Evolutionary conservation across 1,139 yeast species (phyloP).

Genomic region (Taphrina betulina): DNA sequence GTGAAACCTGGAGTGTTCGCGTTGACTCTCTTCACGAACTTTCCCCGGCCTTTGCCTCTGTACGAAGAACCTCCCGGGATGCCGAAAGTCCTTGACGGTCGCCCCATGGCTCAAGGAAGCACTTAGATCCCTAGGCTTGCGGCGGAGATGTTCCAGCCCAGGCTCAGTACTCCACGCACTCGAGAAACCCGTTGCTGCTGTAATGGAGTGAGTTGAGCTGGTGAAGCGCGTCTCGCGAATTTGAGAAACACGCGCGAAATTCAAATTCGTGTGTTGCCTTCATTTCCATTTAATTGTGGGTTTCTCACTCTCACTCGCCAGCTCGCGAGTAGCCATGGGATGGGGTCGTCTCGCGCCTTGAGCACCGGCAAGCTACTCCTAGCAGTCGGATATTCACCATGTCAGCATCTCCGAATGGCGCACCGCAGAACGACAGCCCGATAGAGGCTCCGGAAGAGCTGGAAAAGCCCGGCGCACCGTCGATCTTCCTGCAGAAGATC

Average conservation of each 20-base stretch:
- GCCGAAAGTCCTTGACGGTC: constrained; percentile 23
- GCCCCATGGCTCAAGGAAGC: constrained; percentile 11
- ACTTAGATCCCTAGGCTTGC: background rate
- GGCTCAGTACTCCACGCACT: too few relatives aligned
- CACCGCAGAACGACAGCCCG: background rate
- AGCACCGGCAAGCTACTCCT: too few relatives aligned
- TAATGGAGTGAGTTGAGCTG: too few relatives aligned
- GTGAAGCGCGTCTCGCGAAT: too few relatives aligned
- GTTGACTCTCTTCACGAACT: constrained; percentile 9
- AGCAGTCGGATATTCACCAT: background rate
- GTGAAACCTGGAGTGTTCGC: constrained; percentile 1
- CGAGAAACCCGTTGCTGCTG: too few relatives aligned
- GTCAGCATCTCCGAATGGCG: background rate
- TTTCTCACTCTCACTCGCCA: too few relatives aligned
- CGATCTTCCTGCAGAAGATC: constrained; percentile 66
- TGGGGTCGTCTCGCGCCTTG: too few relatives aligned
- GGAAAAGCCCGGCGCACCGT: constrained; percentile 25
- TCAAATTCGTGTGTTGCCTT: too few relatives aligned
- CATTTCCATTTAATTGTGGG: too few relatives aligned
- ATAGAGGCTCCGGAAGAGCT: background rate
- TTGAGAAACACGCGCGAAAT: too few relatives aligned
- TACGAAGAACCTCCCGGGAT: constrained; percentile 13
- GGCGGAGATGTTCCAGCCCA: too few relatives aligned
- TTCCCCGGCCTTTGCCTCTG: constrained; percentile 16
- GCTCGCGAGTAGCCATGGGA: too few relatives aligned